Evolutionary conservation across 805 yeast species (phyloP).

Genomic region (Kazachstania taianensis): DNA sequence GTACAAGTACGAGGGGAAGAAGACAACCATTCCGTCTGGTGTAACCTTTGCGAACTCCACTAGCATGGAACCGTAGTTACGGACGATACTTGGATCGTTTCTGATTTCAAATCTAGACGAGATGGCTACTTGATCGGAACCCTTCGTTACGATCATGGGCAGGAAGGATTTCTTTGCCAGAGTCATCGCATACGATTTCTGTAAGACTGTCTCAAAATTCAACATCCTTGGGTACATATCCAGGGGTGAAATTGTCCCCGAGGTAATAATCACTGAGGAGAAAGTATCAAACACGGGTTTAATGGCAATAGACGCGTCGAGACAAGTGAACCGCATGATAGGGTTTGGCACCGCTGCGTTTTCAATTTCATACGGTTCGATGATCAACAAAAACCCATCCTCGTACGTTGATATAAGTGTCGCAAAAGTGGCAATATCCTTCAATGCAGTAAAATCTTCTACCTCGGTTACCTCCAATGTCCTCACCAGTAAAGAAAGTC

Average conservation of each 20-base stretch:
- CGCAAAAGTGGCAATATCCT: slow-evolving; percentile 95
- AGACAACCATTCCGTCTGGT: slow-evolving; percentile 97
- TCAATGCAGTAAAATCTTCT: slow-evolving; percentile 86
- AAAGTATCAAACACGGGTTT: slow-evolving; percentile 93
- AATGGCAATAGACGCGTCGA: slow-evolving; percentile 96
- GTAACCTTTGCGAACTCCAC: slow-evolving; percentile 91
- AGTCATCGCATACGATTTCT: slow-evolving; percentile 94
- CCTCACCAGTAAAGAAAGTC: slow-evolving; percentile 77
- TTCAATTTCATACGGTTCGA: slow-evolving; percentile 93
- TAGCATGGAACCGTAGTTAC: slow-evolving; percentile 88
- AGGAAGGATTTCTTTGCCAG: slow-evolving; percentile 83
- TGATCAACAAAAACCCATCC: slow-evolving; percentile 77
- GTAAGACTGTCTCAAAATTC: slow-evolving; percentile 85
- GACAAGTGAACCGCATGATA: slow-evolving; percentile 80
- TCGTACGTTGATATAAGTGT: slow-evolving; percentile 93
- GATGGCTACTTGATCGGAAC: slow-evolving; percentile 95
- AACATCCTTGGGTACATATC: slow-evolving; percentile 98
- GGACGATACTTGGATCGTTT: slow-evolving; percentile 94
- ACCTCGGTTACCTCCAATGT: slow-evolving; percentile 81
- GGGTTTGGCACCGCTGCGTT: slow-evolving; percentile 97
- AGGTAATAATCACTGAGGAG: slow-evolving; percentile 85
- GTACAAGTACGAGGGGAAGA: slow-evolving; percentile 92
- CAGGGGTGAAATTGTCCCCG: slow-evolving; percentile 96
- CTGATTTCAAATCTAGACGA: slow-evolving; percentile 93
- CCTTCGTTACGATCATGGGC: slow-evolving; percentile 94